Conservation (phyloP, 2,329 filamentous ascomycete species). For the Pseudogymnoascus sp. region DNA sequence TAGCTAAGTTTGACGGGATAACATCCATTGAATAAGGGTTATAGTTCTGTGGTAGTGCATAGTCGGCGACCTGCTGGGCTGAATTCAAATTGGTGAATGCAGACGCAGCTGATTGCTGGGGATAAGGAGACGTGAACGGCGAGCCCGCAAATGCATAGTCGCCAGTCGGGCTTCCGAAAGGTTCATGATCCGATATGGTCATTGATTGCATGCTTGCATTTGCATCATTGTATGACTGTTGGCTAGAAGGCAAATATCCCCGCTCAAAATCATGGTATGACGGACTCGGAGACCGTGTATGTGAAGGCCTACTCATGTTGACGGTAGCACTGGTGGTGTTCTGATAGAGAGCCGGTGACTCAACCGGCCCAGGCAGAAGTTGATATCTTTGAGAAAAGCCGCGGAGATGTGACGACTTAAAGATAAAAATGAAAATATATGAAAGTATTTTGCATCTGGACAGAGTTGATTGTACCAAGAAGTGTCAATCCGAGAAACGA, state of each 20-base stretch:
- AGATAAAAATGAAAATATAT: neutral
- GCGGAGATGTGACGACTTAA: neutral
- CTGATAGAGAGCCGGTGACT: neutral
- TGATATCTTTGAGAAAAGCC: neutral
- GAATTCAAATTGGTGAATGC: neutral
- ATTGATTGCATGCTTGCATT: conserved; percentile 4
- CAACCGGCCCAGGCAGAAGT: neutral
- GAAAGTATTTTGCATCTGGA: neutral
- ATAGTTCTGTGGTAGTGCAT: neutral
- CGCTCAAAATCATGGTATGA: neutral
- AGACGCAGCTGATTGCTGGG: neutral
- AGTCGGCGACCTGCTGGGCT: neutral
- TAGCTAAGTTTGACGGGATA: neutral
- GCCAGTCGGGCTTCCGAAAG: neutral
- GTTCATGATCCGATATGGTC: neutral
- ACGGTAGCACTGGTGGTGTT: neutral
- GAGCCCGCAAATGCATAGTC: conserved; percentile 1
- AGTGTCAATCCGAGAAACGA: conserved; percentile 1
- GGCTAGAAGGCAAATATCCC: conserved; percentile 1
- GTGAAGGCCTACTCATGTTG: neutral
- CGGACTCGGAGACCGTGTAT: neutral
- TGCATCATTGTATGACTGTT: conserved; percentile 1
- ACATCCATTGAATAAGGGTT: conserved; percentile 1
- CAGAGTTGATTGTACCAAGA: neutral
- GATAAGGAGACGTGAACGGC: neutral